Evolutionary conservation across 805 yeast genomes (phyloP).

Genomic region (Kodamaea restingae): DNA sequence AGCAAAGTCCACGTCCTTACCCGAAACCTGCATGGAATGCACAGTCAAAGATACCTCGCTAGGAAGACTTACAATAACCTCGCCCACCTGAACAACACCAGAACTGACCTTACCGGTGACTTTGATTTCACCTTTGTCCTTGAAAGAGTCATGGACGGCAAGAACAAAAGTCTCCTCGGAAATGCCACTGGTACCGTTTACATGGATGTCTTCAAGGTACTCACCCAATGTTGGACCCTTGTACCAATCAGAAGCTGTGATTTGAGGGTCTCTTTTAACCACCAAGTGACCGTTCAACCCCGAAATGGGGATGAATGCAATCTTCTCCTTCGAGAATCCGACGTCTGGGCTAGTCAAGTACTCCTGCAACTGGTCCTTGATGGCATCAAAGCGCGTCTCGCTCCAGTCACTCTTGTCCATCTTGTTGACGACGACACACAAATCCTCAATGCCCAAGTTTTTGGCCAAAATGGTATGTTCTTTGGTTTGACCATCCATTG

Average conservation of each 20-base stretch:
- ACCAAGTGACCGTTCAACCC: conserved; percentile 70
- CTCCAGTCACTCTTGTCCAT: conserved; percentile 63
- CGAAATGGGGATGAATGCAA: conserved; percentile 62
- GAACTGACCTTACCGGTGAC: conserved; percentile 63
- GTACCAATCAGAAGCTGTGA: conserved; percentile 42
- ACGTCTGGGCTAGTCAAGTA: conserved; percentile 48
- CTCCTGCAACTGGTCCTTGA: conserved; percentile 44
- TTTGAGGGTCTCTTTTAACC: conserved; percentile 34
- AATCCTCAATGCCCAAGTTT: conserved; percentile 57
- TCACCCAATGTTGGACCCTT: conserved; percentile 41
- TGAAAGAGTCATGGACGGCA: conserved; percentile 59
- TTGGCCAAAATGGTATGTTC: conserved; percentile 72
- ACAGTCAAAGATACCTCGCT: conserved; percentile 42
- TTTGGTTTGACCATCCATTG: conserved; percentile 68
- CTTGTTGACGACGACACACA: conserved; percentile 66
- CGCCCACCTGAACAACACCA: conserved; percentile 71
- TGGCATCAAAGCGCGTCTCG: conserved; percentile 47
- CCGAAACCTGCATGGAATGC: conserved; percentile 33
- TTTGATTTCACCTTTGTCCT: conserved; percentile 44
- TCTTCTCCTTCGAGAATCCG: conserved; percentile 41
- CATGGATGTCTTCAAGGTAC: conserved; percentile 32
- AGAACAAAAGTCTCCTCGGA: conserved; percentile 46
- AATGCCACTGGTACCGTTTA: conserved; percentile 13
- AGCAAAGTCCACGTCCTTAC: conserved; percentile 45
- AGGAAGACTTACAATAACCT: conserved; percentile 57